A percentile compares a stretch with the other conserved stretches of the same genome.
Evolutionary conservation across 106 monocot genomes (phyloP).

Genomic region (Dendrobium huoshanense): DNA sequence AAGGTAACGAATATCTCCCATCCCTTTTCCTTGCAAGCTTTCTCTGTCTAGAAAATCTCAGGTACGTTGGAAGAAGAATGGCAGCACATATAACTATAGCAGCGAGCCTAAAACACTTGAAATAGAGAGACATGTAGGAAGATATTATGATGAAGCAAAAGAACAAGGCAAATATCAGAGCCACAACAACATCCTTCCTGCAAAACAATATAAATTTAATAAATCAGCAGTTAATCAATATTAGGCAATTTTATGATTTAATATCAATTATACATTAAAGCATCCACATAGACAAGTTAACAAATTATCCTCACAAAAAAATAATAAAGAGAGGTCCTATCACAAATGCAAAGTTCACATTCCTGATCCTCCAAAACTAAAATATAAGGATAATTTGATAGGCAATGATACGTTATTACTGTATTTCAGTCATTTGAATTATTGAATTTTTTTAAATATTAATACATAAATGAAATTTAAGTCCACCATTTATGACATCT

Average conservation of each 20-base stretch:
- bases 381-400: neutral
- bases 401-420: neutral
- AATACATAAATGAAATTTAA: neutral
- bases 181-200: slow-evolving; percentile 4
- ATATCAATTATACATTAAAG: neutral
- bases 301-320: neutral
- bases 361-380: neutral
- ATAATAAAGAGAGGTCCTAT: neutral
- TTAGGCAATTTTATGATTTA: neutral
- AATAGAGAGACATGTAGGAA: neutral
- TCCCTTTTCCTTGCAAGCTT: slow-evolving; percentile 7
- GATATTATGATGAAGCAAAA: slow-evolving; percentile 8
- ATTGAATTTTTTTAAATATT: neutral
- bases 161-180: neutral
- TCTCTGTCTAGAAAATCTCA: slow-evolving; percentile 3
- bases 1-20: neutral
- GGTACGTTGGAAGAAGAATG: slow-evolving; percentile 5
- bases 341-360: neutral
- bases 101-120: neutral
- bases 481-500: neutral
- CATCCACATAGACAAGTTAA: neutral
- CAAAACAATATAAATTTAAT: neutral
- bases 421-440: neutral
- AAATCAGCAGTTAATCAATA: neutral
- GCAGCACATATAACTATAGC: neutral